phyloP scores from a whole-genome alignment of 2,329 filamentous ascomycete species.

The Penicillium concentricum region DNA sequence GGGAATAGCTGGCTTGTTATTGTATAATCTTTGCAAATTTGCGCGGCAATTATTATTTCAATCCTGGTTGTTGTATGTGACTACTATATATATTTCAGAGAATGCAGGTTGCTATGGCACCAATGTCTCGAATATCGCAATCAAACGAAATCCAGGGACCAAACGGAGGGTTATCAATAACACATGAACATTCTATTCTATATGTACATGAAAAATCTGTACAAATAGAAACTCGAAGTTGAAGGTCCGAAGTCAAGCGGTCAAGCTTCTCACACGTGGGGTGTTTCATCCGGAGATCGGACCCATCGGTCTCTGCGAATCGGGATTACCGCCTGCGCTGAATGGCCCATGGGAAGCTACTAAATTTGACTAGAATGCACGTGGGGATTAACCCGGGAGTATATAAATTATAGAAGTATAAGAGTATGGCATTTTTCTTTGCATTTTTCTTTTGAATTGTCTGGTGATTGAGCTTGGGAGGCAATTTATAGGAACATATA shows the following conservation, averaged over 20 bases:
- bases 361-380: slow-evolving; percentile 8
- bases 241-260: slow-evolving; percentile 12
- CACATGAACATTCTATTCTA: background rate
- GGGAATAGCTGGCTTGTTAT: background rate
- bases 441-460: background rate
- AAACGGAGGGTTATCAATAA: background rate
- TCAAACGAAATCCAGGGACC: background rate
- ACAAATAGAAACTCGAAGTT: background rate
- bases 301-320: slow-evolving; percentile 10
- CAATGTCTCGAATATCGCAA: background rate
- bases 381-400: background rate
- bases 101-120: background rate
- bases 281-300: slow-evolving; percentile 24
- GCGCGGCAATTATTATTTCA: background rate
- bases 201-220: background rate
- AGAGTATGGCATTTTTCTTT: background rate
- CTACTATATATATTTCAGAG: background rate
- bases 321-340: slow-evolving; percentile 2
- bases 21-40: background rate
- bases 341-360: slow-evolving; percentile 11
- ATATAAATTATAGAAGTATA: background rate
- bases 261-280: slow-evolving; percentile 33
- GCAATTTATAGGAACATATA: background rate
- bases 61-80: background rate
- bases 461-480: background rate